Percentiles rank a stretch among this genome's conserved stretches.
Evolutionary conservation across 2,329 filamentous ascomycete species (phyloP).

Genomic region (Exserohilum turcica): DNA sequence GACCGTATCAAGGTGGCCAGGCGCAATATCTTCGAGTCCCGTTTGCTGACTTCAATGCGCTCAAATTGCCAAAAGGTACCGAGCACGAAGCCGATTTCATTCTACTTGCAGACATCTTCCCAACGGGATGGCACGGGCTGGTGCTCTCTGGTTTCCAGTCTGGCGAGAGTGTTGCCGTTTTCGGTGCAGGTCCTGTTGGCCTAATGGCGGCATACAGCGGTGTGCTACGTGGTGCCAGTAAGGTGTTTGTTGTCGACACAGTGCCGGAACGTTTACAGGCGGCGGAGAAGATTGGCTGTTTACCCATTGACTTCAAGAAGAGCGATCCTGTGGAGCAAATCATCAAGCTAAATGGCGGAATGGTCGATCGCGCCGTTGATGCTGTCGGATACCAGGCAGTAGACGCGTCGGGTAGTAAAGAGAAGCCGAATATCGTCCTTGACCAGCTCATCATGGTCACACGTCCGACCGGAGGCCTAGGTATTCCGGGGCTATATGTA

Average conservation of each 20-base stretch:
- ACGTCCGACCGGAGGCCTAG: constrained; percentile 64
- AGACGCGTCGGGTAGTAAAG: constrained; percentile 58
- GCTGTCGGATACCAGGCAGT: constrained; percentile 70
- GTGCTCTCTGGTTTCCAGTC: constrained; percentile 63
- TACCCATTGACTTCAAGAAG: constrained; percentile 65
- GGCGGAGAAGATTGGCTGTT: constrained; percentile 66
- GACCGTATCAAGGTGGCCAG: constrained; percentile 61
- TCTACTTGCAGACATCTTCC: constrained; percentile 57
- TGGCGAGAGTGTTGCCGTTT: constrained; percentile 67
- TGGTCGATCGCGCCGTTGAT: constrained; percentile 69
- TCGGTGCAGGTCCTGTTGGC: constrained; percentile 66
- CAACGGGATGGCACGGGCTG: constrained; percentile 63
- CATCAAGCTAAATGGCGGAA: constrained; percentile 61
- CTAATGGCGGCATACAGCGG: constrained; percentile 70
- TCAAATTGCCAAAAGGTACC: constrained; percentile 64
- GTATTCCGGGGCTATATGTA: constrained; percentile 62
- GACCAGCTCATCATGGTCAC: constrained; percentile 69
- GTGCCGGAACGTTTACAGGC: constrained; percentile 64
- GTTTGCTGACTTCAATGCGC: constrained; percentile 69
- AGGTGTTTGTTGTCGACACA: constrained; percentile 67
- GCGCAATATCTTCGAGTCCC: constrained; percentile 69
- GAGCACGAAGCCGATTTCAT: constrained; percentile 67
- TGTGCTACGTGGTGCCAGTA: constrained; percentile 63
- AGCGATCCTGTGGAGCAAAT: constrained; percentile 66
- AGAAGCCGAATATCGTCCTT: constrained; percentile 66